Evolutionary conservation across 2,329 filamentous ascomycete species (phyloP).

Genomic region (Fusarium humuli): DNA sequence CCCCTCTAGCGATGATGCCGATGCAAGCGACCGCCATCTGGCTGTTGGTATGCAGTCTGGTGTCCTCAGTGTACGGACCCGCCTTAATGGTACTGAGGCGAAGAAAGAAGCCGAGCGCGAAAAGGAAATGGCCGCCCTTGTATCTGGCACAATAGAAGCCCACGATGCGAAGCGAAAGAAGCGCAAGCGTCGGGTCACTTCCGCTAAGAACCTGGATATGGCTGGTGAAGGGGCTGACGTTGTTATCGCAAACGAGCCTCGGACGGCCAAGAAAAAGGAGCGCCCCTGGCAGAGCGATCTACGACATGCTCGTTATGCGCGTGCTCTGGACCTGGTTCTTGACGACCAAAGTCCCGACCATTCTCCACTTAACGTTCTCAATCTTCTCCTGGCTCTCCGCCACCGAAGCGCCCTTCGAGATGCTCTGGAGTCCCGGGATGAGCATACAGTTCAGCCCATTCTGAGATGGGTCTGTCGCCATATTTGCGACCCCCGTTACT

Average conservation of each 20-base stretch:
- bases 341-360: conserved; percentile 63
- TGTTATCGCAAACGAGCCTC: conserved; percentile 80
- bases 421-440: conserved; percentile 84
- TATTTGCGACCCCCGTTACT: conserved; percentile 84
- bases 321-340: conserved; percentile 84
- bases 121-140: conserved; percentile 85
- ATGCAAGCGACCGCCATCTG: conserved; percentile 86
- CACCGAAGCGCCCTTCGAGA: conserved; percentile 87
- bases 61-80: conserved; percentile 88
- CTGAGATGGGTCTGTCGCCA: conserved; percentile 85
- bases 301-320: conserved; percentile 79
- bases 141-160: conserved; percentile 81
- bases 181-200: conserved; percentile 68
- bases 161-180: conserved; percentile 79
- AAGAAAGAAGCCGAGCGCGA: conserved; percentile 79
- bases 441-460: conserved; percentile 82
- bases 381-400: conserved; percentile 83
- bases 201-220: conserved; percentile 74
- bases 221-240: conserved; percentile 88
- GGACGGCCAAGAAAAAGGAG: conserved; percentile 66
- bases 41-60: conserved; percentile 96
- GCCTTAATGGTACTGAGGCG: conserved; percentile 86
- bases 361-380: conserved; percentile 73
- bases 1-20: conserved; percentile 50
- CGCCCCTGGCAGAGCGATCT: conserved; percentile 84